Evolutionary conservation across 768 basidiomycete species (phyloP).

Genomic region (Amanita muscaria): DNA sequence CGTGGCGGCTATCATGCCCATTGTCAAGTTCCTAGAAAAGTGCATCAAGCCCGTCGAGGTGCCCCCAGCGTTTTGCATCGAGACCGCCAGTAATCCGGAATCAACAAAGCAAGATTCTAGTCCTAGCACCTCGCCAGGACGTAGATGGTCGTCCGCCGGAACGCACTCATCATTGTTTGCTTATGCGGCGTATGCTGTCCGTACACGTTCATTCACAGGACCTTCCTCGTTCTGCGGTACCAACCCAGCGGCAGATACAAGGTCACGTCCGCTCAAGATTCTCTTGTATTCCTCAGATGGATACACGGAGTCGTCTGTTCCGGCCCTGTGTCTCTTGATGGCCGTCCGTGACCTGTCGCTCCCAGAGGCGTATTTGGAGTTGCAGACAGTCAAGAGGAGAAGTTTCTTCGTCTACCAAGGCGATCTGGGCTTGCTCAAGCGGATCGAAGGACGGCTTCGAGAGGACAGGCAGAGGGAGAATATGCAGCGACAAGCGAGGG

Average conservation of each 20-base stretch:
- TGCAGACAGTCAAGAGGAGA: constrained; percentile 72
- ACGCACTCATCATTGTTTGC: constrained; percentile 16
- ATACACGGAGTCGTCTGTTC: constrained; percentile 87
- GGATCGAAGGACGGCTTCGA: constrained; percentile 48
- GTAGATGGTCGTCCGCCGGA: constrained; percentile 36
- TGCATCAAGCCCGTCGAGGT: constrained; percentile 41
- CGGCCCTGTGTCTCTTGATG: constrained; percentile 86
- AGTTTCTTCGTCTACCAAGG: constrained; percentile 89
- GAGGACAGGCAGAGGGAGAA: constrained; percentile 34
- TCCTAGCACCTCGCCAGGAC: constrained; percentile 13
- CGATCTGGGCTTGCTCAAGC: constrained; percentile 66
- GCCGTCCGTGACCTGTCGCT: constrained; percentile 53
- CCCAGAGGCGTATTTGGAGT: constrained; percentile 87
- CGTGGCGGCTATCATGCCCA: constrained; percentile 50
- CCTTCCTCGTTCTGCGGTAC: constrained; percentile 14
- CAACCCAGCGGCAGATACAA: constrained; percentile 22
- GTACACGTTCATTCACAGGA: constrained; percentile 27
- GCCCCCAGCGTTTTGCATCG: constrained; percentile 13
- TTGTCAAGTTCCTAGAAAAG: constrained; percentile 61
- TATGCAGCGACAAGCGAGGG: constrained; percentile 24
- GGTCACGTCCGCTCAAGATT: constrained; percentile 60
- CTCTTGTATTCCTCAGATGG: constrained; percentile 81
- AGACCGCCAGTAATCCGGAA: constrained; percentile 2
- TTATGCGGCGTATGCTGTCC: constrained; percentile 18
- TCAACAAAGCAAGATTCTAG: constrained; percentile 7